Conservation (phyloP, 306 rosid genomes). For the Inga laurina region DNA sequence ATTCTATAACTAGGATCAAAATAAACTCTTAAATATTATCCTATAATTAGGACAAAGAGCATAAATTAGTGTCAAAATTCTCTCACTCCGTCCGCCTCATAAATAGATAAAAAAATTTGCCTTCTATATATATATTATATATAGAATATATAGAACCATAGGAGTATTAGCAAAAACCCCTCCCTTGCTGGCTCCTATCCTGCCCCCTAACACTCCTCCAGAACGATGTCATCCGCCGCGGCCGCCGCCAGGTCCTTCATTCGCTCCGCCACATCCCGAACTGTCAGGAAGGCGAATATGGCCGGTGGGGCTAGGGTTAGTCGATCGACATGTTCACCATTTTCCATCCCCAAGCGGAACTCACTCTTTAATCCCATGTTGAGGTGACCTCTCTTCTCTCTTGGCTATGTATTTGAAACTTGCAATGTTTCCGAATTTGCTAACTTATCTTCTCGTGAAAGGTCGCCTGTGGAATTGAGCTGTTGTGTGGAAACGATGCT, state of each 20-base stretch:
- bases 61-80: too few relatives aligned
- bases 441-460: not conserved
- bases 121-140: too few relatives aligned
- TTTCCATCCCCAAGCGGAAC: slow-evolving; percentile 57
- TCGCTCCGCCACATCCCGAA: slow-evolving; percentile 64
- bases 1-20: too few relatives aligned
- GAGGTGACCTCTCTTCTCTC: slow-evolving; percentile 50
- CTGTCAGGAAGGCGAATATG: slow-evolving; percentile 35
- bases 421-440: not conserved
- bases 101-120: too few relatives aligned
- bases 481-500: slow-evolving; percentile 80
- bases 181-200: not conserved
- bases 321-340: slow-evolving; percentile 42
- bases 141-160: too few relatives aligned
- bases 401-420: not conserved
- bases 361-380: slow-evolving; percentile 56
- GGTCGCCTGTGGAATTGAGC: slow-evolving; percentile 83
- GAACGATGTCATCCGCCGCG: slow-evolving; percentile 43
- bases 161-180: not conserved
- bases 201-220: not conserved
- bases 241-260: slow-evolving; percentile 69
- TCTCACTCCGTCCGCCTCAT: too few relatives aligned
- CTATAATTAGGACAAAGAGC: too few relatives aligned
- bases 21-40: too few relatives aligned
- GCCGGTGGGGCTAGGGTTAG: slow-evolving; percentile 46